Percentiles rank a stretch among this genome's conserved stretches.
Evolutionary conservation across 129 eudicot species (phyloP).

Genomic region (Oenanthe sinensis): DNA sequence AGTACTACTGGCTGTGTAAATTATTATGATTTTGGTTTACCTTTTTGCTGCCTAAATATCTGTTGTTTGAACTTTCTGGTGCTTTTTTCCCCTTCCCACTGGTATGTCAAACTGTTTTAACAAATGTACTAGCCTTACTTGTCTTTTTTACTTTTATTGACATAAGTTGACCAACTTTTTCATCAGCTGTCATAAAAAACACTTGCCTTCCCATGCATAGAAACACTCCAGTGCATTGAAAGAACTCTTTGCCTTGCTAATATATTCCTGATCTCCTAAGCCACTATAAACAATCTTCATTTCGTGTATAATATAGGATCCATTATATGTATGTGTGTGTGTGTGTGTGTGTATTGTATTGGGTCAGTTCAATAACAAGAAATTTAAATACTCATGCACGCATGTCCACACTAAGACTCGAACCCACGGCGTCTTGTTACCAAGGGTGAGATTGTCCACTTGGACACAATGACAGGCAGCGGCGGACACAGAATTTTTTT

Average conservation of each 20-base stretch:
- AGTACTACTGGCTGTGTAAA: neutral
- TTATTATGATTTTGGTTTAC: neutral
- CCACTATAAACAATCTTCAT: neutral
- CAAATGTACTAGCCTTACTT: neutral
- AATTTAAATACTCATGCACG: neutral
- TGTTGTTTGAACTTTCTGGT: neutral
- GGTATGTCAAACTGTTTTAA: neutral
- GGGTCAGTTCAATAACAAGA: neutral
- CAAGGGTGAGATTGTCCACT: neutral
- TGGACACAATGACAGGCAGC: neutral
- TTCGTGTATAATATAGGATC: neutral
- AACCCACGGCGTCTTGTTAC: neutral
- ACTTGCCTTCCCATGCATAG: neutral
- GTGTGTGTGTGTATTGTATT: neutral
- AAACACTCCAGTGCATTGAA: neutral
- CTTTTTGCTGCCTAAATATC: neutral
- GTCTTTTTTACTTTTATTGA: neutral
- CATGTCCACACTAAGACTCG: neutral
- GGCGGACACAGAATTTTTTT: too few relatives aligned
- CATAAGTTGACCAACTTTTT: neutral
- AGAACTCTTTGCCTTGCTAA: neutral
- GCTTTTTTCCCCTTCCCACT: neutral
- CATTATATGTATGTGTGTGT: neutral
- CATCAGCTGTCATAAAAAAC: neutral
- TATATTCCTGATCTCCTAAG: neutral